Base-by-base conservation (phyloP, 1,139 yeast species). In the Candida sojae region DNA sequence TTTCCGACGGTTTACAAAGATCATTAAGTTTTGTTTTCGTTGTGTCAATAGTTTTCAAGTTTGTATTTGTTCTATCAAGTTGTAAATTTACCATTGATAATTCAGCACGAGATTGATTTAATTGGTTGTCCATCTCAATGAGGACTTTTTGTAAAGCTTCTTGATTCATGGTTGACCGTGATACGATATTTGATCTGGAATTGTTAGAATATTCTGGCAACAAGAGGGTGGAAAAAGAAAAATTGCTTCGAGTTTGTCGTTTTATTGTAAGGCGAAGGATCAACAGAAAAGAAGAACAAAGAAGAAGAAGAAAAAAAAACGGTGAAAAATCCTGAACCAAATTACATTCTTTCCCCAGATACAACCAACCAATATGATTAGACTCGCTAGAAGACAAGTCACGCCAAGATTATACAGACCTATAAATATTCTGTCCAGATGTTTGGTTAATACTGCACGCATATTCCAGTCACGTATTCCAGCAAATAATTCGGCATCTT, bases 111-210 rank as follows among this genome's bases (percentile, higher is more conserved):
- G 84, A 73, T 60, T 75, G 71, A 70, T 79, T 75, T 65, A 81
- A 73, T 67, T 84, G 82, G 61, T 77, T 67, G 68, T 82, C 84
- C 87, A 85, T 83, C 65, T 86, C 92, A 48, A 80, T 62, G 50
- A 76, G 68, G 50, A 76, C 67, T 57, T 75, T 75, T 57, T 81
- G 83, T 46, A 81, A 65, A 0, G 83, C 82, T 57, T 79, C 79
- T 41, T 75, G 79, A 52, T 79, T 75, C 56, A 79, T 63, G 25
- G 80, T 48, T 35, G 33, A 70, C 17, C 3, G 3, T 17, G 21
- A 17, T 17, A 17, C 21, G 3, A 17, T 17, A 17, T 17, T 17
- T 17, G 21, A 17, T 17, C 21, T 2, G 21, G 3, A 17, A 17
- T 17, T 40, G 35, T 7, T 23, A 32, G 29, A 23, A 28, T 26